These are phyloP conservation scores for Astrothelium macrocarpum DNA, from an alignment of 495 filamentous ascomycete species.

Conservation along the genomic window DNA sequence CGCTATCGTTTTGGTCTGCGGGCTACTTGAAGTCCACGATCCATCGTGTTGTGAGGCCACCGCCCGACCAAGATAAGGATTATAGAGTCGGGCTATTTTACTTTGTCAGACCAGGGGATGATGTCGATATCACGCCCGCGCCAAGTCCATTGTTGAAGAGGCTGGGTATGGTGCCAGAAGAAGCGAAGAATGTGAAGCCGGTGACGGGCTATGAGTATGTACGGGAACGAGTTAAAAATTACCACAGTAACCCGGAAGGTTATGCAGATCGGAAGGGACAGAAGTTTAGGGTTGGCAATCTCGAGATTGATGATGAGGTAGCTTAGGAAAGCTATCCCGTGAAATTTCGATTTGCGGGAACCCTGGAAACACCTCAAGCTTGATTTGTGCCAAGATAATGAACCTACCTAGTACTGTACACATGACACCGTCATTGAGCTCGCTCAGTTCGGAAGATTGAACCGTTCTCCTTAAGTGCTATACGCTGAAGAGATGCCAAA, in stretches of 20 bases:
- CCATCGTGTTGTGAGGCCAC: constrained; percentile 24
- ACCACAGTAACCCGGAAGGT: constrained; percentile 17
- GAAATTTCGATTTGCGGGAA: too few relatives aligned
- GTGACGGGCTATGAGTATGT: constrained; percentile 40
- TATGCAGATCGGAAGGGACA: constrained; percentile 21
- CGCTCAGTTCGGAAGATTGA: too few relatives aligned
- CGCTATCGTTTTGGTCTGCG: constrained; percentile 22
- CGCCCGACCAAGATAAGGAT: constrained; percentile 24
- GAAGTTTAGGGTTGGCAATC: constrained; percentile 18
- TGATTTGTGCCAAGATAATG: too few relatives aligned
- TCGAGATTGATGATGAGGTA: constrained; percentile 21
- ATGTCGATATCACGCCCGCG: constrained; percentile 37
- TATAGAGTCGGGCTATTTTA: constrained; percentile 27
- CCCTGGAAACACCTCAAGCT: too few relatives aligned
- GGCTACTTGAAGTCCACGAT: constrained; percentile 25
- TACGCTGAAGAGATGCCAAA: too few relatives aligned
- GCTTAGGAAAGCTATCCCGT: too few relatives aligned
- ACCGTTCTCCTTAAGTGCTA: too few relatives aligned
- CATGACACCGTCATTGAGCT: too few relatives aligned
- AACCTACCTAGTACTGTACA: too few relatives aligned
- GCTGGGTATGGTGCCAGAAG: constrained; percentile 36
- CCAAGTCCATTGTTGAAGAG: constrained; percentile 39
- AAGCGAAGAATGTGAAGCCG: constrained; percentile 17
- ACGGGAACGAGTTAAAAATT: constrained; percentile 37
- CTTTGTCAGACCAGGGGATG: constrained; percentile 29